Percentiles rank a stretch among this genome's conserved stretches.
phyloP scores from a whole-genome alignment of 2,329 filamentous ascomycete species.

The Acarospora socialis region DNA sequence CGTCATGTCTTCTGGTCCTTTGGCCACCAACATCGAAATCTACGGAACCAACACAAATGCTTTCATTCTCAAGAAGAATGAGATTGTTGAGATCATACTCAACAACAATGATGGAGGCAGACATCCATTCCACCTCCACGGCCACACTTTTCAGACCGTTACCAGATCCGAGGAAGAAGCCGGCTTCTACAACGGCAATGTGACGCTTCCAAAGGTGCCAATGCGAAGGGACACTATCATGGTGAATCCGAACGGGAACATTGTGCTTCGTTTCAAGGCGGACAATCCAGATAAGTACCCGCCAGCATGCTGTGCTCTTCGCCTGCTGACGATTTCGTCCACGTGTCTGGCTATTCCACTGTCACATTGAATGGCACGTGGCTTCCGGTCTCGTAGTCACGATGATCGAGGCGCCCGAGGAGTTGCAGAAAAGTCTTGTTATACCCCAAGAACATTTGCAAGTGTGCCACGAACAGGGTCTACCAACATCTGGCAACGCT shows the following conservation, averaged over 20 bases:
- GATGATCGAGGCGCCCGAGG: conserved; percentile 47
- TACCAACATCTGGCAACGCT: conserved; percentile 53
- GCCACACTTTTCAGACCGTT: conserved; percentile 53
- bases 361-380: conserved; percentile 69
- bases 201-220: conserved; percentile 40
- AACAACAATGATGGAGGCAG: conserved; percentile 29
- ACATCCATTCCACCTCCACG: conserved; percentile 40
- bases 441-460: conserved; percentile 50
- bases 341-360: conserved; percentile 60
- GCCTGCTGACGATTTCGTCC: conserved; percentile 1
- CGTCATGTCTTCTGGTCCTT: conserved; percentile 42
- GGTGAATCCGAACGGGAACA: conserved; percentile 50
- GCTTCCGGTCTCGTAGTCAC: conserved; percentile 51
- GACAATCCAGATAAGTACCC: conserved; percentile 24
- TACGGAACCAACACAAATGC: conserved; percentile 54
- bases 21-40: conserved; percentile 41
- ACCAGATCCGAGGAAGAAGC: conserved; percentile 44
- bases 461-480: conserved; percentile 39
- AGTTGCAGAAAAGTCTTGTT: conserved; percentile 41
- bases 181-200: conserved; percentile 38
- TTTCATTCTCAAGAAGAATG: conserved; percentile 23
- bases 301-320: conserved; percentile 19
- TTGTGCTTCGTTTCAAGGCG: conserved; percentile 41
- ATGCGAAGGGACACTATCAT: conserved; percentile 57
- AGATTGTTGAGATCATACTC: conserved; percentile 29